Percentiles rank a stretch among this genome's conserved stretches.
Conservation (phyloP, 1,284 basidiomycete genomes). For the Apiotrichum akiyoshidainum region DNA sequence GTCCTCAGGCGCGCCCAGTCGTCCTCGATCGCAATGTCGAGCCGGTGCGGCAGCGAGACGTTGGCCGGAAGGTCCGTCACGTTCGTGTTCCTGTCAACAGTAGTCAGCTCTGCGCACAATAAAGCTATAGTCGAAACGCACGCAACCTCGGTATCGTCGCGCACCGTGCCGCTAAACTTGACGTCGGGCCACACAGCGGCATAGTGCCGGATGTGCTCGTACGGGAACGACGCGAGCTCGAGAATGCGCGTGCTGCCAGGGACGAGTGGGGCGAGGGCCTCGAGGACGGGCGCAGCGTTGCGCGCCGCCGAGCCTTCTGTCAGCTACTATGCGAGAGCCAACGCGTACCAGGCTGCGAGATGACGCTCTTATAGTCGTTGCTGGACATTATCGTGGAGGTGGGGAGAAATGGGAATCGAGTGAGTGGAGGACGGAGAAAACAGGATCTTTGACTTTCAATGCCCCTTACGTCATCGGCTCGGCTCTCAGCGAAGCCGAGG, state of each 20-base stretch:
- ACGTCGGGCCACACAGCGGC: conserved; percentile 25
- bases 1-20: conserved; percentile 20
- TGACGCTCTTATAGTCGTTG: no score
- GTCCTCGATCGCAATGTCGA: conserved; percentile 21
- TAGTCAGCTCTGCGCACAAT: neutral
- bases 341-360: no score
- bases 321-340: neutral
- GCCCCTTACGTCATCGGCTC: no score
- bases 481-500: no score
- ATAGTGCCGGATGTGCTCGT: conserved; percentile 33
- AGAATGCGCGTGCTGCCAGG: conserved; percentile 19
- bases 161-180: conserved; percentile 30
- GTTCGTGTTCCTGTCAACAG: neutral
- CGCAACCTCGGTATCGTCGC: conserved; percentile 27
- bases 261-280: conserved; percentile 24
- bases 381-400: no score
- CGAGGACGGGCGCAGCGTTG: conserved; percentile 31
- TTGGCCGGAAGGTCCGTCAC: conserved; percentile 15
- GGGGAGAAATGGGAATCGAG: no score
- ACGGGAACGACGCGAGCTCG: conserved; percentile 36
- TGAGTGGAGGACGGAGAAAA: no score
- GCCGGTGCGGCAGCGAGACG: conserved; percentile 14
- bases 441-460: no score
- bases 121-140: conserved; percentile 16
- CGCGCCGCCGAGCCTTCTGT: conserved; percentile 30